Base-by-base conservation (phyloP, 1,139 yeast genomes). In the Blastobotrys arbuscula region DNA sequence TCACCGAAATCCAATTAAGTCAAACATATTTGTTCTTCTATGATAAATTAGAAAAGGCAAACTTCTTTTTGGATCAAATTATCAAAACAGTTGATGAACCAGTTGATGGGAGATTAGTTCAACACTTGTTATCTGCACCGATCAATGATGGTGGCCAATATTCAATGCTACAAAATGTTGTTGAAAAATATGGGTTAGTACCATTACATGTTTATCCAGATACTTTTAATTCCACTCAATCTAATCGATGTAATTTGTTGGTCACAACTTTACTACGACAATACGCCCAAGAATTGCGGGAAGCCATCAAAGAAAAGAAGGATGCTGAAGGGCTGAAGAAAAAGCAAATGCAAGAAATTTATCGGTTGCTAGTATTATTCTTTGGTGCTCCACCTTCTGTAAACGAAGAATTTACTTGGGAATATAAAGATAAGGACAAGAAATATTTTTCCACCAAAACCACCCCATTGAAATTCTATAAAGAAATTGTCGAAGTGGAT, bases 61-160 rank as follows among this genome's bases (percentile, higher is more conserved):
- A 86, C 65, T 83, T 73, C 63, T 86, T 84, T 63, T 70, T 86
- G 59, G 89, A 86, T 53, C 88, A 84, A 64, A 76, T 85, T 51
- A 69, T 82, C 49, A 84, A 82, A 55, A 82, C 92, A 21, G 74
- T 77, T 26, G 66, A 71, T 26, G 81, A 81, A 63, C 80, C 75
- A 23, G 75, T 82, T 49, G 89, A 81, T 54, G 80, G 88, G 0
- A 75, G 94, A 58, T 65, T 84, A 50, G 77, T 84, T 45, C 83
- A 79, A 64, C 79, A 75, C 58, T 67, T 86, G 51, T 70, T 85
- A 52, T 57, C 69, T 7, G 80, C 76, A 48, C 94, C 95, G 12
- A 78, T 81, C 44, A 67, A 76, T 49, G 95, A 86, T 60, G 95
- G 95, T 56, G 95, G 95, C 44, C 95, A 86, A 66, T 86, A 84